Evolutionary conservation across 345 rosid species (phyloP), one percentile per base, ranked within the genome.

Genomic region (Eucalyptus shirleyi): DNA sequence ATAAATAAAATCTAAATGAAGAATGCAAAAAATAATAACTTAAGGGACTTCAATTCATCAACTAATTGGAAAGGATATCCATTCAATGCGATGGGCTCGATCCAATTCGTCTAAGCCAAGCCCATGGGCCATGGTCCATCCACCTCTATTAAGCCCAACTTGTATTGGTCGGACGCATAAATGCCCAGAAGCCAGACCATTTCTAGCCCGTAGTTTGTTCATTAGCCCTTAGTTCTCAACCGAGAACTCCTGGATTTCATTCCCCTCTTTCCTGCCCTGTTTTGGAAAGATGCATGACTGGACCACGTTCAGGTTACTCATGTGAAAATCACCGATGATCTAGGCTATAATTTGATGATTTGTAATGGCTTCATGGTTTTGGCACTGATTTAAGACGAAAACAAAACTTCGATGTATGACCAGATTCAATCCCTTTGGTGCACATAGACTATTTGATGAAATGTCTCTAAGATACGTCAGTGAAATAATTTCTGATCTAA

Each of bases 11-110:
- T 5, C 50, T 4, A 49, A 49, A 49, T 12, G 50, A 49, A 49
- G 50, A 49, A 4, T 12, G 0, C 15, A 12, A 49, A 49, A 49
- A 49, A 4, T 49, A 49, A 49, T 49, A 0, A 49, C 15, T 12
- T 1, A 24, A 56, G 62, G 12, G 88, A 90, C 95, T 2, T 55
- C 60, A 21, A 55, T 55, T 55, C 60, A 55, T 55, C 60, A 21
- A 55, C 4, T 55, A 55, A 55, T 23, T 8, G 0, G 60, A 55
- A 55, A 55, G 28, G 60, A 55, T 55, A 55, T 55, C 4, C 60
- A 21, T 55, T 55, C 60, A 23, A 23, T 23, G 26, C 3, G 6
- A 23, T 23, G 60, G 60, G 5, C 28, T 23, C 12, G 60, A 55
- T 55, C 60, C 12, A 23, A 55, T 55, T 55, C 60, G 60, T 55